Percentiles rank a stretch among this genome's conserved stretches.
Evolutionary conservation across 495 filamentous ascomycete species (phyloP).

Genomic region (Pyrenula massariospora): DNA sequence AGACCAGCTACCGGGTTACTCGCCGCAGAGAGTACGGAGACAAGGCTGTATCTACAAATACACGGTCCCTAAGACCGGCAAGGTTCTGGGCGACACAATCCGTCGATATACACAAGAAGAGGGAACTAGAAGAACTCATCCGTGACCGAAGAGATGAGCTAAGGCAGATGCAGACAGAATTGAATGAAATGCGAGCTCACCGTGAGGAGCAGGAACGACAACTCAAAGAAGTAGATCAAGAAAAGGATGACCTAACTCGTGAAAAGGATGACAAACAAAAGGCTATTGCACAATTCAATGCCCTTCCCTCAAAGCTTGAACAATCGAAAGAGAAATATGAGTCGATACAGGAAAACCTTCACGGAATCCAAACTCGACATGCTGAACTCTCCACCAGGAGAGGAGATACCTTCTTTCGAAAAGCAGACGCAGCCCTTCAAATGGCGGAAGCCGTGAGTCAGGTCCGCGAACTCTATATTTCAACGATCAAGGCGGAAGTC

Average conservation of each 20-base stretch:
- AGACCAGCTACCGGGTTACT: slow-evolving; percentile 42
- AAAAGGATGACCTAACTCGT: slow-evolving; percentile 31
- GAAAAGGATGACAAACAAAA: slow-evolving; percentile 49
- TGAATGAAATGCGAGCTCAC: slow-evolving; percentile 18
- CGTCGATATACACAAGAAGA: slow-evolving; percentile 50
- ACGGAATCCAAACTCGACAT: slow-evolving; percentile 27
- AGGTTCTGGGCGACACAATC: slow-evolving; percentile 67
- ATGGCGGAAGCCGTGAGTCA: slow-evolving; percentile 49
- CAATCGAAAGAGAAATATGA: slow-evolving; percentile 39
- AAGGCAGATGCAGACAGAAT: slow-evolving; percentile 19
- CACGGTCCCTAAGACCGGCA: slow-evolving; percentile 41
- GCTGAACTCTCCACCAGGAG: slow-evolving; percentile 27
- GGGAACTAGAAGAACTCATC: slow-evolving; percentile 32
- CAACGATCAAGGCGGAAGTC: slow-evolving; percentile 55
- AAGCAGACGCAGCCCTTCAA: slow-evolving; percentile 53
- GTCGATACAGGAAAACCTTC: slow-evolving; percentile 26
- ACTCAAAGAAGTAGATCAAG: slow-evolving; percentile 9
- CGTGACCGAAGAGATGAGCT: slow-evolving; percentile 28
- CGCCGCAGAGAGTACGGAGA: slow-evolving; percentile 67
- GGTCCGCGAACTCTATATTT: slow-evolving; percentile 47
- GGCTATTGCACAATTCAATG: slow-evolving; percentile 45
- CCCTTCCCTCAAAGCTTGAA: slow-evolving; percentile 58
- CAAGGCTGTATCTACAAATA: slow-evolving; percentile 50
- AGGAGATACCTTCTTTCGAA: slow-evolving; percentile 46
- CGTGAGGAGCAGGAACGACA: slow-evolving; percentile 27